Conservation (phyloP, 2,329 filamentous ascomycete genomes). For the Parafenestella ontariensis region DNA sequence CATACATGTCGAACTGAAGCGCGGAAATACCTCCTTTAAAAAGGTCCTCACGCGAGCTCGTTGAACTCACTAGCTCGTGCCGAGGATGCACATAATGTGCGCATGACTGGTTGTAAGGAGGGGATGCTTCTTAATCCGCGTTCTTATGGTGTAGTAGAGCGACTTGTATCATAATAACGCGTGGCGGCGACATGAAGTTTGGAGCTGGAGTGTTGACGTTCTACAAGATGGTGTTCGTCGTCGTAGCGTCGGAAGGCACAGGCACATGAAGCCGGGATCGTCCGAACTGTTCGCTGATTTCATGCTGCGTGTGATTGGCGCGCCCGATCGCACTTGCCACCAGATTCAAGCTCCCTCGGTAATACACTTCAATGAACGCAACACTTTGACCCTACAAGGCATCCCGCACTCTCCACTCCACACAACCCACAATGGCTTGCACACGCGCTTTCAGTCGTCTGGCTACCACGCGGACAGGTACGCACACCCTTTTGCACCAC, state of each 20-base stretch:
- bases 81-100: no score
- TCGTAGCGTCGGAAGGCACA: slow-evolving; percentile 10
- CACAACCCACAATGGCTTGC: slow-evolving; percentile 44
- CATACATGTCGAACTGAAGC: no score
- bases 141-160: background rate
- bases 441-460: slow-evolving; percentile 49
- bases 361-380: slow-evolving; percentile 33
- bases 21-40: no score
- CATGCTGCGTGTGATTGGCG: background rate
- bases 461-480: slow-evolving; percentile 48
- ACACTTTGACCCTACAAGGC: slow-evolving; percentile 27
- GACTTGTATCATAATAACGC: background rate
- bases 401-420: slow-evolving; percentile 37
- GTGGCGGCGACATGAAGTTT: slow-evolving; percentile 1
- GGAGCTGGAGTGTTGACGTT: slow-evolving; percentile 18
- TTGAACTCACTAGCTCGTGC: background rate
- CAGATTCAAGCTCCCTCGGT: slow-evolving; percentile 3
- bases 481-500: slow-evolving; percentile 10
- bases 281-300: slow-evolving; percentile 11
- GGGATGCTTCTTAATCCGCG: background rate
- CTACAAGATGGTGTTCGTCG: slow-evolving; percentile 17
- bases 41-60: slow-evolving; percentile 9
- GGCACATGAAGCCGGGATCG: slow-evolving; percentile 16
- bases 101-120: no score
- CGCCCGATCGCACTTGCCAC: slow-evolving; percentile 1